Evolutionary conservation across 768 basidiomycete species (phyloP).

Genomic region (Podaxis pistillaris): DNA sequence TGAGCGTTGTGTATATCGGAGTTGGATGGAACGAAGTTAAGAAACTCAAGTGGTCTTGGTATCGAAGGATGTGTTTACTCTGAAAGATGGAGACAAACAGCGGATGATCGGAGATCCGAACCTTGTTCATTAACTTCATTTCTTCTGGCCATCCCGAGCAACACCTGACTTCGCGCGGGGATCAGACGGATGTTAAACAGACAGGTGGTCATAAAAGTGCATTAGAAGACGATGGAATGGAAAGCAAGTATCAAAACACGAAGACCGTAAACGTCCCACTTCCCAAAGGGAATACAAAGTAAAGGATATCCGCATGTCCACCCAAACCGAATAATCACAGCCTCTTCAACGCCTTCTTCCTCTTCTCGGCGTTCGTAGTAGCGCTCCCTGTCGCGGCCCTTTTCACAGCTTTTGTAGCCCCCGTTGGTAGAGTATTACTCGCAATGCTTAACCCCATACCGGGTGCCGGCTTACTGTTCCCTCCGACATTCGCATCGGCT

Average conservation of each 20-base stretch:
- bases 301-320: background rate
- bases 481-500: conserved; percentile 66
- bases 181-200: background rate
- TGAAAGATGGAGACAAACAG: conserved; percentile 6
- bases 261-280: conserved; percentile 1
- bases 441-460: conserved; percentile 34
- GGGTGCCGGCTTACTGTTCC: conserved; percentile 28
- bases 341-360: conserved; percentile 87
- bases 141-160: background rate
- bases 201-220: background rate
- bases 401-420: conserved; percentile 63
- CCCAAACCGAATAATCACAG: conserved; percentile 34
- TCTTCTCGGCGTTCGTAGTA: conserved; percentile 66
- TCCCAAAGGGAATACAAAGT: background rate
- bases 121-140: background rate
- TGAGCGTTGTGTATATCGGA: background rate
- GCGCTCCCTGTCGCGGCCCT: conserved; percentile 55
- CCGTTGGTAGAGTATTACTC: conserved; percentile 27
- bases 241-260: conserved; percentile 10
- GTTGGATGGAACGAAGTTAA: background rate
- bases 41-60: background rate
- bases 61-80: background rate
- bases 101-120: background rate
- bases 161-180: background rate
- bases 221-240: background rate